phyloP scores from a whole-genome alignment of 305 asterid genomes.

The Fraxinus latifolia region DNA sequence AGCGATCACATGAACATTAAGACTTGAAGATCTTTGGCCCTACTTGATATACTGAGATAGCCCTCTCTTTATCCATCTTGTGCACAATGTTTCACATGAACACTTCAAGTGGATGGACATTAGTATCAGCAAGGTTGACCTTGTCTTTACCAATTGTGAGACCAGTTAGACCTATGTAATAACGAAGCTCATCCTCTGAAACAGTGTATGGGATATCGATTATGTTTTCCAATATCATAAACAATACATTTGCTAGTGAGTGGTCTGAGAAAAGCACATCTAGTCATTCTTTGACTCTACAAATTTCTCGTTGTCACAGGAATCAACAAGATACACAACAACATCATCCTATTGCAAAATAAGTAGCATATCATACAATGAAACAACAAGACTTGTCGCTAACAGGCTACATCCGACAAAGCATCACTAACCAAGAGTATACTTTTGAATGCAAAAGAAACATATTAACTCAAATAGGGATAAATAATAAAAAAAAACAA shows the following conservation, averaged over 20 bases:
- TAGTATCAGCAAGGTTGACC: conserved; percentile 33
- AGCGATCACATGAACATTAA: no score
- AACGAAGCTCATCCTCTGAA: conserved; percentile 38
- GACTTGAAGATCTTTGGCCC: not conserved
- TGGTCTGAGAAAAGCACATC: conserved; percentile 25
- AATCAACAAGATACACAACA: conserved; percentile 28
- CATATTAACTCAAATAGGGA: not conserved
- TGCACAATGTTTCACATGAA: conserved; percentile 52
- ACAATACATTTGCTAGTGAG: not conserved
- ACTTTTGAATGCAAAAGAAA: no score
- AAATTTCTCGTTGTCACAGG: conserved; percentile 40
- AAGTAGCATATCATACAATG: no score
- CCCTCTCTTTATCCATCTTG: conserved; percentile 50
- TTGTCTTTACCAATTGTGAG: conserved; percentile 36
- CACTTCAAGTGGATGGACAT: conserved; percentile 40
- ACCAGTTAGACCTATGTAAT: conserved; percentile 34
- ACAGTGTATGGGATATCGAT: conserved; percentile 31
- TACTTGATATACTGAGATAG: no score
- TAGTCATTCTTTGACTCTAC: conserved; percentile 44
- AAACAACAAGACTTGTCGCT: no score
- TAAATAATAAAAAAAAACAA: no score
- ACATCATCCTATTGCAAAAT: no score
- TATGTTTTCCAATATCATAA: not conserved
- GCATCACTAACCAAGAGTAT: not conserved
- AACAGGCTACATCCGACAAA: not conserved